Evolutionary conservation across 1,284 basidiomycete species (phyloP), one percentile per base, ranked within the genome.

Genomic region (Microbotryomycetes sp.): DNA sequence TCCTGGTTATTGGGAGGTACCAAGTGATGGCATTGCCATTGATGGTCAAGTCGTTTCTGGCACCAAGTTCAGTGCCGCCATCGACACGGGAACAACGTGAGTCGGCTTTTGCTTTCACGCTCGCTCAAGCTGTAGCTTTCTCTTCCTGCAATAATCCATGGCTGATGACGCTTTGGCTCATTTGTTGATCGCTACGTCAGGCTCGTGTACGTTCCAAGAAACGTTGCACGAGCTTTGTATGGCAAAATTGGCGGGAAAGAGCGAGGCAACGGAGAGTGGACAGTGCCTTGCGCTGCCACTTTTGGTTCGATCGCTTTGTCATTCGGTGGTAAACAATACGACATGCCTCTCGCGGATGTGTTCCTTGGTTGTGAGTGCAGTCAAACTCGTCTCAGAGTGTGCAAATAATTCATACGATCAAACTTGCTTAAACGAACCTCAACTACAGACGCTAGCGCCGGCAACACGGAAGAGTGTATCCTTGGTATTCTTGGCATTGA

Each of bases 21-120:
- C 52, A 1, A 56, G 55, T n/a, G 68, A 71, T 47, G 69, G 71
- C 23, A 50, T 73, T 49, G 61, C 62, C 12, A 54, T 70, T 30
- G 56, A 72, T 54, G 66, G 67, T 29, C 29, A 49, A 16, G 48
- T 71, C 30, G 60, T 73, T 14, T 36, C 50, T 23, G 67, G 65
- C 4, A 73, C 71, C 1, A 29, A 29, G 5, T 62, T 67, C 50
- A 9, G 7, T 52, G 60, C 56, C 16, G 69, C 71, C 19, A 69
- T 70, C 56, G 71, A 73, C 62, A 67, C 66, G 3, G 71, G 71
- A 51, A 73, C 71, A 45, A 66, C 65, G 6, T 42, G 36, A 42
- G 4, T 42, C 16, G 5, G 36, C 36, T 42, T 42, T 19, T 42
- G 12, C 19, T 19, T 42, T 9, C 19, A 19, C 9, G 12, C 19